These are phyloP conservation scores for Acephala macrosclerotiorum DNA, from an alignment of 2,329 filamentous ascomycete genomes.

Conservation along the genomic window DNA sequence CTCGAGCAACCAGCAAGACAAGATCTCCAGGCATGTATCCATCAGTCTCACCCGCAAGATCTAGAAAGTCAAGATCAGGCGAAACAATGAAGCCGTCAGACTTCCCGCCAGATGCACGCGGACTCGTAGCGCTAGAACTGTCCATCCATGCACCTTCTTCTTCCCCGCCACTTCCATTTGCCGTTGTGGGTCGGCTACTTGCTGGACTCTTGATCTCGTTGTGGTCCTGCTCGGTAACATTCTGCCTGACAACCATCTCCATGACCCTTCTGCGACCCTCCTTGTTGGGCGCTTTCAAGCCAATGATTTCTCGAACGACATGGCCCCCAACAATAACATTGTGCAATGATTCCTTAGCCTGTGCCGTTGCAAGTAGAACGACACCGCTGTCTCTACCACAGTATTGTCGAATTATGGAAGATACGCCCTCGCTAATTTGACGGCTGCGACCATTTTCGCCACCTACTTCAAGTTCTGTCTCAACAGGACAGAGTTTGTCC, in stretches of 20 bases:
- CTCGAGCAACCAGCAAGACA: constrained; percentile 82
- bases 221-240: constrained; percentile 51
- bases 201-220: constrained; percentile 50
- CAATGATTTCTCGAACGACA: constrained; percentile 89
- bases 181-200: constrained; percentile 60
- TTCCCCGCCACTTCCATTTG: constrained; percentile 59
- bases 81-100: constrained; percentile 76
- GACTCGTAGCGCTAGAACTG: constrained; percentile 65
- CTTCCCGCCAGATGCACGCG: constrained; percentile 48
- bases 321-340: constrained; percentile 90
- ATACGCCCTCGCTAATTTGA: constrained; percentile 89
- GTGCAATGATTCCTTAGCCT: constrained; percentile 91
- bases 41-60: constrained; percentile 92
- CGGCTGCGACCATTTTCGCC: constrained; percentile 93
- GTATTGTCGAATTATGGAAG: constrained; percentile 83
- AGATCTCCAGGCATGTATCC: constrained; percentile 98
- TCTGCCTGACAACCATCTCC: constrained; percentile 74
- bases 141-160: constrained; percentile 78
- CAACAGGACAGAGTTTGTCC: constrained; percentile 89
- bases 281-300: constrained; percentile 90
- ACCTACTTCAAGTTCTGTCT: constrained; percentile 92
- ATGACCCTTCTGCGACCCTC: constrained; percentile 85
- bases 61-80: constrained; percentile 83
- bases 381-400: constrained; percentile 82
- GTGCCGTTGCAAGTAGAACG: constrained; percentile 87